Evolutionary conservation across 2,329 filamentous ascomycete species (phyloP), one percentile per base, ranked within the genome.

Genomic region (Emmonsia crescens): DNA sequence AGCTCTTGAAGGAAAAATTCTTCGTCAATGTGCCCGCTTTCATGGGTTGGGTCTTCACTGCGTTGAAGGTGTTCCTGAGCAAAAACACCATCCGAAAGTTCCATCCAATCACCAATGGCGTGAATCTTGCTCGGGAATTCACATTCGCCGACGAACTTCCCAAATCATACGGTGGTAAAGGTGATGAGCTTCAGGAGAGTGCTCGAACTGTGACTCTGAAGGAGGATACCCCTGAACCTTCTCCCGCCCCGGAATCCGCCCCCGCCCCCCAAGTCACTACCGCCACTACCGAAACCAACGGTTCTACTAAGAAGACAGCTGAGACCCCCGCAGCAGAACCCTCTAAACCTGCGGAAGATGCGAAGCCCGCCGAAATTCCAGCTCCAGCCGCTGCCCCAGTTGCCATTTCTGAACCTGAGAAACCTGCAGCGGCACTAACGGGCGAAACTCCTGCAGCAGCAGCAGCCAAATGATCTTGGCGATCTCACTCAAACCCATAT

Each of bases 21-120:
- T 96, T 96, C 72, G 89, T 96, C 77, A 96, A 96, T 70, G 90
- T 96, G 5, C 93, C 93, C 0, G 76, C 86, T 61, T 81, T 96
- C 69, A 96, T 96, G 92, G 89, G 90, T 61, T 96, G 92, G 81
- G 83, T 91, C 72, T 91, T 89, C 73, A 79, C 80, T 24, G 82
- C 87, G 60, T 87, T 91, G 79, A 91, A 91, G 78, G 76, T 89
- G 21, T 87, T 92, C 73, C 79, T 91, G 51, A 85, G 86, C 36
- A 80, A 85, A 57, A 87, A 88, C 70, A 91, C 89, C 0, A 81
- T 88, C 66, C 87, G 87, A 77, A 91, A 91, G 73, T 90, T 91
- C 76, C 87, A 90, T 70, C 88, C 88, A 54, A 85, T 92, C 77
- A 81, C 82, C 65, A 89, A 88, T 68, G 91, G 92, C 27, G 83